phyloP scores from a whole-genome alignment of 176 grass and related monocot genomes.

The Oryza longistaminata region DNA sequence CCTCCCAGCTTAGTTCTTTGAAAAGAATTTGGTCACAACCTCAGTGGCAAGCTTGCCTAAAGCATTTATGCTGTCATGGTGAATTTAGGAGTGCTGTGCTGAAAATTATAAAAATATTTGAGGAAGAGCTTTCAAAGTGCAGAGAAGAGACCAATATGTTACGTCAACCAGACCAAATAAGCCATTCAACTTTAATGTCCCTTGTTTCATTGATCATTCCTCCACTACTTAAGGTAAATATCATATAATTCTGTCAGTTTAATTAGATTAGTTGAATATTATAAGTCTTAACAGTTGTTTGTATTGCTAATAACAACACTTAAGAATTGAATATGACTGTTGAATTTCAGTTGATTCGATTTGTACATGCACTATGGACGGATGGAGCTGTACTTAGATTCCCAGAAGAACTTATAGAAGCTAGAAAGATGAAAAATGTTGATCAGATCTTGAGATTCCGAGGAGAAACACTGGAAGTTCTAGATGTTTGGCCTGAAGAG shows the following conservation, averaged over 20 bases:
- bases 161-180: conserved; percentile 19
- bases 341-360: conserved; percentile 45
- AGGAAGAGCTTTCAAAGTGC: conserved; percentile 55
- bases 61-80: conserved; percentile 34
- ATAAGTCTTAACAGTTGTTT: background rate
- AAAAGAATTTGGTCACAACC: conserved; percentile 47
- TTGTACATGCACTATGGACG: conserved; percentile 63
- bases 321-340: conserved; percentile 18
- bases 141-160: conserved; percentile 29
- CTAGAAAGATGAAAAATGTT: conserved; percentile 44
- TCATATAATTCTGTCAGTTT: background rate
- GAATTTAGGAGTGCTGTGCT: conserved; percentile 52
- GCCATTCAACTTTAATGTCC: conserved; percentile 7
- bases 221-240: conserved; percentile 51
- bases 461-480: conserved; percentile 47
- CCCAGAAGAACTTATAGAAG: conserved; percentile 43
- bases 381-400: conserved; percentile 35
- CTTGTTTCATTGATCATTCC: conserved; percentile 60
- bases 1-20: conserved; percentile 33
- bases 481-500: conserved; percentile 27
- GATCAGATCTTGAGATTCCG: conserved; percentile 38
- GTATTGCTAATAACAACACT: background rate
- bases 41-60: conserved; percentile 54
- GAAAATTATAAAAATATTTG: conserved; percentile 57
- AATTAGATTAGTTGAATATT: background rate